Base-by-base conservation (phyloP, 495 filamentous ascomycete genomes). In the Penicillium cosmopolitanum region DNA sequence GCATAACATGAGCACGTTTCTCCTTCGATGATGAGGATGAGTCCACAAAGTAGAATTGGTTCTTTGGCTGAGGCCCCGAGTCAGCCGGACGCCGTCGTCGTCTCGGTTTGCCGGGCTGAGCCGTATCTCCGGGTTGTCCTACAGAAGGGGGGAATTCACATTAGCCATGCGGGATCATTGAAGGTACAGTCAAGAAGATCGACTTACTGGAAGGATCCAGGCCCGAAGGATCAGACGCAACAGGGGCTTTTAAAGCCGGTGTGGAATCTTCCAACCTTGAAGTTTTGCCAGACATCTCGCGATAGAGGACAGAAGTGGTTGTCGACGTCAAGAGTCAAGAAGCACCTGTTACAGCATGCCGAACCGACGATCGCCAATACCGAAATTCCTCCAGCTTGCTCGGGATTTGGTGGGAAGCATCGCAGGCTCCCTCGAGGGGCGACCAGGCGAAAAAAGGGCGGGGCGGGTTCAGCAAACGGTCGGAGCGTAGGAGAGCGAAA, bases 1-100 rank as follows among this genome's bases (percentile, higher is more conserved):
- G 74, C 77, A 80, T 80, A 12, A 80, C 77, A 70, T 80, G 77
- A 15, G 77, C 75, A 51, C 77, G 71, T 53, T 79, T 79, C 55
- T 79, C 77, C 25, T 77, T 71, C 10, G 77, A 78, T 4, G 76
- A 78, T 0, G 76, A 78, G 55, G 69, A 73, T 6, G 72, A 69
- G 47, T 80, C 73, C 52, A 80, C 77, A 61, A 80, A 80, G 50
- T 77, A 80, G 51, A 79, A 80, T 63, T 75, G 76, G 15, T 64
- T 73, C 52, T 71, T 73, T 19, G 66, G 40, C 34, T 66, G 52
- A 12, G 66, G 62, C 11, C 66, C 62, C 2, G 66, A 42, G 21
- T 61, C 58, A 7, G 64, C 53, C 4, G 54, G 35, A 8, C 68
- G 70, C 38, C 68, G 67, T 18, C 72, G 71, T 48, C 71, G 61